Conservation (phyloP, 805 yeast genomes). For the Vanderwaltozyma tropicalis region DNA sequence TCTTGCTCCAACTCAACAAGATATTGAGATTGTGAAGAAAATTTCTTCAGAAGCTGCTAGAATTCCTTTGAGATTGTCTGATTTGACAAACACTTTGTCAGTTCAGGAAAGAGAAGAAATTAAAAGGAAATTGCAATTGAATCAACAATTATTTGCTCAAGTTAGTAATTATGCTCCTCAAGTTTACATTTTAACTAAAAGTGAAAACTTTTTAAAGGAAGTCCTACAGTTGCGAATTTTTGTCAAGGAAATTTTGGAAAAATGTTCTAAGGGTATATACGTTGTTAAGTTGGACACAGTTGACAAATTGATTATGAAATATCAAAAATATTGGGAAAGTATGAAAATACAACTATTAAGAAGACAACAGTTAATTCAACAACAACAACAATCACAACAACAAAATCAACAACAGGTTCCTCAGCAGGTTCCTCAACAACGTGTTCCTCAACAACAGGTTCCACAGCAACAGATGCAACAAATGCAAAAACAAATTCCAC, state of each 20-base stretch:
- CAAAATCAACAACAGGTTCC: conserved; percentile 17
- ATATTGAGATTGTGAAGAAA: conserved; percentile 48
- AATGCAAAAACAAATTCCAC: too few relatives aligned
- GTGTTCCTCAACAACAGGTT: too few relatives aligned
- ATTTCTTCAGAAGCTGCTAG: conserved; percentile 61
- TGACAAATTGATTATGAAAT: conserved; percentile 59
- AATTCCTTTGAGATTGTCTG: conserved; percentile 55
- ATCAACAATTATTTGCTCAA: conserved; percentile 46
- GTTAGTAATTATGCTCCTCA: conserved; percentile 72
- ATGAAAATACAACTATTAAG: conserved; percentile 52
- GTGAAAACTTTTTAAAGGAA: conserved; percentile 63
- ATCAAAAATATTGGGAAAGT: conserved; percentile 62
- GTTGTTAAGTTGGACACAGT: conserved; percentile 65
- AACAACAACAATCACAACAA: conserved; percentile 25
- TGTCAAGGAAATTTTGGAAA: conserved; percentile 67
- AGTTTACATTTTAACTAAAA: conserved; percentile 65
- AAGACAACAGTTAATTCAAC: conserved; percentile 31
- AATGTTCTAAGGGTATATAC: conserved; percentile 51
- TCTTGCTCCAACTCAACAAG: conserved; percentile 45
- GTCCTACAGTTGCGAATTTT: conserved; percentile 69
- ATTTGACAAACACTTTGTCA: conserved; percentile 50
- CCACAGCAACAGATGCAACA: conserved; percentile 7
- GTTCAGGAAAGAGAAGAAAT: conserved; percentile 56
- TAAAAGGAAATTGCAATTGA: conserved; percentile 39
- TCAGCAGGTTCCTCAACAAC: conserved; percentile 16